Percentiles rank a stretch among this genome's conserved stretches.
Conservation (phyloP, 176 grass and related monocot genomes). For the Echinochloa phyllopogon region DNA sequence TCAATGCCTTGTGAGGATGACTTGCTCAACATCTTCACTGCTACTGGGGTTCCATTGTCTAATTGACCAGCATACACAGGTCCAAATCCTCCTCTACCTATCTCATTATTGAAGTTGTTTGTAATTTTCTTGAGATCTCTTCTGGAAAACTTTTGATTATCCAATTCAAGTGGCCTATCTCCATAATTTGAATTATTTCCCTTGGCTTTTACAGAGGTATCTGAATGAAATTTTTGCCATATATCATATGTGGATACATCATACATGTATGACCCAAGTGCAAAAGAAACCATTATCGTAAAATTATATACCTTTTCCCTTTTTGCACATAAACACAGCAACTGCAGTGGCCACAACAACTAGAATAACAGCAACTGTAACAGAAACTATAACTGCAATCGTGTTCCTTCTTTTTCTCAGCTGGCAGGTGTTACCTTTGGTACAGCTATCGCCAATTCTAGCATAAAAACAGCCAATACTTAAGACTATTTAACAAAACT, state of each 20-base stretch:
- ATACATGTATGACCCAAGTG: too few species aligned
- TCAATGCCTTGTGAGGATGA: conserved; percentile 58
- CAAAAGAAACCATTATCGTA: too few species aligned
- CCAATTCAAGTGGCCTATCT: background rate
- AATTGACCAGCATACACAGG: conserved; percentile 56
- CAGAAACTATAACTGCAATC: background rate
- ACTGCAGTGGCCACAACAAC: background rate
- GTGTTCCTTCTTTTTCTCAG: background rate
- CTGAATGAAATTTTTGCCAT: background rate
- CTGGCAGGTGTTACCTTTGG: background rate
- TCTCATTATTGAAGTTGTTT: background rate
- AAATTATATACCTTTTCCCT: background rate
- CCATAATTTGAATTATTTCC: background rate
- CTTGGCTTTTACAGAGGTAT: background rate
- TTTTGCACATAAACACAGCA: background rate
- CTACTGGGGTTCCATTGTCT: conserved; percentile 64
- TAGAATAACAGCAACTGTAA: background rate
- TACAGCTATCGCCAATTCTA: background rate
- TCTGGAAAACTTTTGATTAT: background rate
- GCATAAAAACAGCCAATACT: background rate
- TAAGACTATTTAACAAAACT: too few species aligned
- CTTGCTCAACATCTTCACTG: conserved; percentile 52
- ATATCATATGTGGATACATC: background rate
- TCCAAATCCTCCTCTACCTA: conserved; percentile 66
- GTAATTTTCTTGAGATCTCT: background rate